Percentiles rank a stretch among this genome's conserved stretches.
These are phyloP conservation scores for Cladophialophora yegresii DNA, from an alignment of 2,329 filamentous ascomycete species.

Conservation along the genomic window DNA sequence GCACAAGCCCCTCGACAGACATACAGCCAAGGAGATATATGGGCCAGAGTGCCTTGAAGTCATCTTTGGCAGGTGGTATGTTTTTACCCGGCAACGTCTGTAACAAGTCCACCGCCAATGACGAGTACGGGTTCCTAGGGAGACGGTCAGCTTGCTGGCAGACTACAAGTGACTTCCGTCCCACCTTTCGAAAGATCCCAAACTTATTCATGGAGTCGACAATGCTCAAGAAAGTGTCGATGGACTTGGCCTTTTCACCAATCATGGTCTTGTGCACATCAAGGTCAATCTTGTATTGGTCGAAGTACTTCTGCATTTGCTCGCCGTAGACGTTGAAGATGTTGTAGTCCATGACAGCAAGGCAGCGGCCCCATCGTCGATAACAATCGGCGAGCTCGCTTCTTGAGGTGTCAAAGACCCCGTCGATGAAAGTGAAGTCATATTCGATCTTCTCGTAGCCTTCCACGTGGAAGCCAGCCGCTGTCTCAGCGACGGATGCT, in stretches of 20 bases:
- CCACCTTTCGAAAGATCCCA: conserved; percentile 65
- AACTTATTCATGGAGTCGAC: conserved; percentile 75
- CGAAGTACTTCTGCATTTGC: conserved; percentile 67
- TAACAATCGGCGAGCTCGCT: conserved; percentile 66
- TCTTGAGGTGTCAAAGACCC: conserved; percentile 64
- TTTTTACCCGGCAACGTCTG: conserved; percentile 70
- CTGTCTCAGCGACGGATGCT: conserved; percentile 64
- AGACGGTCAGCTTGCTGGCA: conserved; percentile 14
- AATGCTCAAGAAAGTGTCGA: conserved; percentile 68
- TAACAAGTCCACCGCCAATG: conserved; percentile 69
- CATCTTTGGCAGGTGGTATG: conserved; percentile 45
- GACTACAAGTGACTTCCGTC: conserved; percentile 18
- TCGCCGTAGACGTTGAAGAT: conserved; percentile 69
- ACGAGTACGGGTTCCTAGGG: conserved; percentile 64
- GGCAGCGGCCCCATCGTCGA: conserved; percentile 63
- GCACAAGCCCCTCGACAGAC: conserved; percentile 29
- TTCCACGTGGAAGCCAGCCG: conserved; percentile 67
- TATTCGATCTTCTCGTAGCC: conserved; percentile 77
- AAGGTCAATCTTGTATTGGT: conserved; percentile 63
- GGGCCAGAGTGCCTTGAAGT: conserved; percentile 55
- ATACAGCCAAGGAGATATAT: conserved; percentile 38
- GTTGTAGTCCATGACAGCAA: conserved; percentile 71
- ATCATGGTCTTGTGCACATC: conserved; percentile 72
- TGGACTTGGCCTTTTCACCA: conserved; percentile 73
- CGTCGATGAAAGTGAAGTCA: conserved; percentile 72